Evolutionary conservation across 139 green algal species (phyloP).

Genomic region (Ettlia oleoabundans): DNA sequence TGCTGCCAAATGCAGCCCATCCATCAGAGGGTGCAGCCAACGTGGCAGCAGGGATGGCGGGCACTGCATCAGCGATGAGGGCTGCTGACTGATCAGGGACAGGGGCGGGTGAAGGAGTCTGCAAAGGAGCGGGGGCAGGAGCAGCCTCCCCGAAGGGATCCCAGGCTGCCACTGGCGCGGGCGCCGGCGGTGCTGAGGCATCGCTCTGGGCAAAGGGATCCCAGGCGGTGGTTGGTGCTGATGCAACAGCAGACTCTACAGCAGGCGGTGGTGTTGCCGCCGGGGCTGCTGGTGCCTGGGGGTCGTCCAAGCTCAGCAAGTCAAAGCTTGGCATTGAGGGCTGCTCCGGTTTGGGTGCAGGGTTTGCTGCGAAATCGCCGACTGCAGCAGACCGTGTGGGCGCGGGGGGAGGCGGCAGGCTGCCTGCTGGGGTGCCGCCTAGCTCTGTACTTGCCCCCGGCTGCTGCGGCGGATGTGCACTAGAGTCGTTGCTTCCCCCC

Average conservation of each 20-base stretch:
- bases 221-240: constrained; percentile 1
- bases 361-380: neutral
- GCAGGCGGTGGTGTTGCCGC: neutral
- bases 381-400: neutral
- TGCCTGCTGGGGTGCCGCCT: neutral
- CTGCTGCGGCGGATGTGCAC: neutral
- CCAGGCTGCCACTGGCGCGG: neutral
- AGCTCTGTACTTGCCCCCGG: neutral
- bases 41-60: neutral
- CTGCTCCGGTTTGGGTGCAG: neutral
- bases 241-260: neutral
- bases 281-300: neutral
- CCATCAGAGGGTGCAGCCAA: neutral
- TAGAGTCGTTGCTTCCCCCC: neutral
- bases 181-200: neutral
- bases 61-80: neutral
- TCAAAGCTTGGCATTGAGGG: constrained; percentile 17
- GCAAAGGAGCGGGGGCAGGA: neutral
- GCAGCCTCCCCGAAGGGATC: neutral
- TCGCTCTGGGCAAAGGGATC: neutral
- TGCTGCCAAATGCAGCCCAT: neutral
- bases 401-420: neutral
- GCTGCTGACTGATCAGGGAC: too few relatives aligned
- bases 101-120: too few relatives aligned
- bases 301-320: constrained; percentile 34